Conservation (phyloP, 2,329 filamentous ascomycete species). For the Claviceps arundinis region DNA sequence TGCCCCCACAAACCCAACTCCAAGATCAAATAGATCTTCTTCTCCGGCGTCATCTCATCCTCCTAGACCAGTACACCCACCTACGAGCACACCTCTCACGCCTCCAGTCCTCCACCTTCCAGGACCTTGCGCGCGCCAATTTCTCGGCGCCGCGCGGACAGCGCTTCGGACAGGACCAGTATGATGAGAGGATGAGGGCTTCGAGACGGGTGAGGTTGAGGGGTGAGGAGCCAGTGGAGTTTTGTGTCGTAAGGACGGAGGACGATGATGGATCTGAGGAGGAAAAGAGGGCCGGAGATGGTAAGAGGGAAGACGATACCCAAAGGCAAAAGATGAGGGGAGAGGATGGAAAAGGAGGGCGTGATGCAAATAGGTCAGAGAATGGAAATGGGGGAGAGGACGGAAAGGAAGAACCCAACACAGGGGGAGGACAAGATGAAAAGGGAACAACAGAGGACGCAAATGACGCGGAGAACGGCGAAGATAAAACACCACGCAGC, state of each 20-base stretch:
- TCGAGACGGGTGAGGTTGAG: slow-evolving; percentile 20
- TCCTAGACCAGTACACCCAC: slow-evolving; percentile 53
- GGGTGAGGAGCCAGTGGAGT: neutral
- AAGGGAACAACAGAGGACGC: neutral
- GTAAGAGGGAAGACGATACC: neutral
- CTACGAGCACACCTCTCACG: slow-evolving; percentile 40
- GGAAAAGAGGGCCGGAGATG: neutral
- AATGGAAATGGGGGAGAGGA: neutral
- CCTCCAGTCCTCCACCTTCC: slow-evolving; percentile 42
- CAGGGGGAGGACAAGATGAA: neutral
- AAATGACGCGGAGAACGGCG: neutral
- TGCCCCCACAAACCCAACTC: neutral
- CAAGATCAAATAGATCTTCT: slow-evolving; percentile 44
- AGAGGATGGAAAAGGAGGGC: neutral
- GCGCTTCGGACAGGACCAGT: slow-evolving; percentile 56
- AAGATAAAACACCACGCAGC: neutral
- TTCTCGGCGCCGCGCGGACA: slow-evolving; percentile 51
- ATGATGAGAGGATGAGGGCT: slow-evolving; percentile 62
- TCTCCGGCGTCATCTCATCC: slow-evolving; percentile 49
- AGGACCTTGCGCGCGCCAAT: slow-evolving; percentile 59
- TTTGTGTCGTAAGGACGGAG: neutral
- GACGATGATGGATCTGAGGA: neutral
- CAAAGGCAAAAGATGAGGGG: neutral
- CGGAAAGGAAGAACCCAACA: neutral
- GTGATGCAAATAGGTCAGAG: neutral